Evolutionary conservation across 345 rosid species (phyloP), one percentile per base, ranked within the genome.

Genomic region (Lenwebbia sp.): DNA sequence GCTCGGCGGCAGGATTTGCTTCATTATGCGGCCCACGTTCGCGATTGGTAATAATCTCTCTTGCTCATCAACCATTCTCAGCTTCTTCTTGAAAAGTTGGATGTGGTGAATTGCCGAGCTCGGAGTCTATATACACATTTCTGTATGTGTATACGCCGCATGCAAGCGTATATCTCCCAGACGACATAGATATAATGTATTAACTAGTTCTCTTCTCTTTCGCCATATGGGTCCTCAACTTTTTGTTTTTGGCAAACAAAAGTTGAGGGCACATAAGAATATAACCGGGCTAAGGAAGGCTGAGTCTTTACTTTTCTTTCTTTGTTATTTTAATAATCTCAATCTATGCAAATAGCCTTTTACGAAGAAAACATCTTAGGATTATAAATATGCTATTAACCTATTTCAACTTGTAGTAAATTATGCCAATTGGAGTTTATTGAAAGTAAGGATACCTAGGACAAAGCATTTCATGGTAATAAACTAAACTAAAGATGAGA

Each of bases 1-100:
- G 55, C 86, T 92, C 83, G 97, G 86, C 81, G 98, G 98, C 88
- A 95, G 88, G 84, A 91, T 88, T 88, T 93, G 94, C 91, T 92
- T 95, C 98, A 95, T 95, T 56, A 95, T 89, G 85, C 95, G 88
- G 44, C 96, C 94, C 84, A 95, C 94, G 87, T 93, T 95, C 51
- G 98, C 98, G 86, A 94, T 92, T 74, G 98, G 98, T 62, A 95
- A 91, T 88, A 93, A 65, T 55, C 88, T 88, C 82, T 95, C 95
- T 86, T 93, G 89, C 87, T 90, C 97, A 81, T 94, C 94, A 41
- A 85, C 88, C 97, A 93, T 90, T 70, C 47, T 70, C 81, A 37
- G 81, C 81, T 70, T 37, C 81, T 70, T 70, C 81, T 65, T 47
- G 21, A 13, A 65, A 23, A 65, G 14, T 37, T 70, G 25, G 81